A percentile compares a stretch with the other conserved stretches of the same genome.
phyloP scores from a whole-genome alignment of 2,329 filamentous ascomycete species.

The Rugonectria rugulosa region DNA sequence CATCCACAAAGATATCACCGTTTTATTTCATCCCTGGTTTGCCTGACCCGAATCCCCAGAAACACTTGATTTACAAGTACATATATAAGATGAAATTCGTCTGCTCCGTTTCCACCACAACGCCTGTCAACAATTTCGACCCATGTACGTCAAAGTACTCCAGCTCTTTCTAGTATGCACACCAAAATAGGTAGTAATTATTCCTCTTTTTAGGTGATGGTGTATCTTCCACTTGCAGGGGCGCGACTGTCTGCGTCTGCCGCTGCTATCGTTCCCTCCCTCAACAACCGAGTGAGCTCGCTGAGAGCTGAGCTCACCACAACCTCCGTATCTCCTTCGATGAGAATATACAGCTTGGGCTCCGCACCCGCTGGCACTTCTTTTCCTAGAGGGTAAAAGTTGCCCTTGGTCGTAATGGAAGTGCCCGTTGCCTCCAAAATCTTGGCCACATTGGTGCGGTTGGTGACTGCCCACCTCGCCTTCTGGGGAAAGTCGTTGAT shows the following conservation, averaged over 20 bases:
- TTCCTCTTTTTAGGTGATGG: constrained; percentile 75
- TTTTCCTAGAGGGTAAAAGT: constrained; percentile 84
- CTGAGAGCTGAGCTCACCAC: constrained; percentile 90
- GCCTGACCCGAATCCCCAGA: constrained; percentile 7
- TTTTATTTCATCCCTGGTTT: constrained; percentile 16
- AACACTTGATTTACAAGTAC: background rate
- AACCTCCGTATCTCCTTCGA: constrained; percentile 95
- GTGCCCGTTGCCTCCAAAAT: constrained; percentile 94
- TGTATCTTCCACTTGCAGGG: constrained; percentile 83
- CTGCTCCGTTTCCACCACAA: constrained; percentile 13
- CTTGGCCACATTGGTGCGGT: constrained; percentile 97
- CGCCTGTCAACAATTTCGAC: constrained; percentile 19
- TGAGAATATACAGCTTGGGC: constrained; percentile 97
- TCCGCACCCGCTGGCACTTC: constrained; percentile 77
- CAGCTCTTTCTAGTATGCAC: background rate
- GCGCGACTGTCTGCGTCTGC: constrained; percentile 85
- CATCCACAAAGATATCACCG: constrained; percentile 4
- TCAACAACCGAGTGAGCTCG: constrained; percentile 86
- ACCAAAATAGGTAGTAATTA: too few species aligned
- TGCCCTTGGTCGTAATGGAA: constrained; percentile 97
- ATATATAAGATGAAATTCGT: constrained; percentile 6
- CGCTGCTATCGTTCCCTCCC: constrained; percentile 89
- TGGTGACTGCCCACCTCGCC: constrained; percentile 97
- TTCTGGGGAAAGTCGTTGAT: constrained; percentile 99
- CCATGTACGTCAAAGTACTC: constrained; percentile 5